phyloP scores from a whole-genome alignment of 345 rosid species.

The Lenwebbia sp. region DNA sequence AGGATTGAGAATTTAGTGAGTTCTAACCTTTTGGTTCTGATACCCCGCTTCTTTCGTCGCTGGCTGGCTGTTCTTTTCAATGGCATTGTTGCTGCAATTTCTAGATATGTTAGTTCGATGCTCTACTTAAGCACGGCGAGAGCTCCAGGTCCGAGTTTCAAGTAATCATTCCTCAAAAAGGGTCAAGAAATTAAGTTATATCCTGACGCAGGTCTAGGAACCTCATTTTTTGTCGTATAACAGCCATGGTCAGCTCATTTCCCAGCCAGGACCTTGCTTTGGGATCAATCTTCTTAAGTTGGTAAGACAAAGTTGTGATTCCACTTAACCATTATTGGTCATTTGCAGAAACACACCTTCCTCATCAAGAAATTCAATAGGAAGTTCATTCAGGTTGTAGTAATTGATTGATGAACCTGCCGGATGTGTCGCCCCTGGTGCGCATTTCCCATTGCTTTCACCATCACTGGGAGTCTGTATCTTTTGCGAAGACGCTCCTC shows the following conservation, averaged over 20 bases:
- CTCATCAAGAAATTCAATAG: not conserved
- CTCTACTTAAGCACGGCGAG: not conserved
- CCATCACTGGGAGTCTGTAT: not conserved
- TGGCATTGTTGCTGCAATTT: not conserved
- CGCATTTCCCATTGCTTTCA: not conserved
- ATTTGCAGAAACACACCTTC: not conserved
- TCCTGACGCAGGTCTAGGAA: not conserved
- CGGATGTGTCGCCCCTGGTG: not conserved
- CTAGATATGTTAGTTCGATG: not conserved
- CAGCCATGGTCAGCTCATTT: not conserved
- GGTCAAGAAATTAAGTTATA: not conserved
- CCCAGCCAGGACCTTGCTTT: not conserved
- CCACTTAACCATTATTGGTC: not conserved
- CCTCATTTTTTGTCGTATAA: no score
- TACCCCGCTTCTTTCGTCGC: not conserved
- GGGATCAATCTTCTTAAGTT: not conserved
- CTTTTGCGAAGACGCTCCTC: not conserved
- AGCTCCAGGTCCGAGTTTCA: not conserved
- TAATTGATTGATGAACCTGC: not conserved
- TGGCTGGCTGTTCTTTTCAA: not conserved
- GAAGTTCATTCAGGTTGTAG: not conserved
- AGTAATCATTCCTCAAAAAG: not conserved
- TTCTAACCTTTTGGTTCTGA: not conserved
- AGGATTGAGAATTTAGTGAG: not conserved
- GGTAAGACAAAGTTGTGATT: not conserved